Percentiles rank a stretch among this genome's conserved stretches.
Conservation (phyloP, 129 eudicot species). For the Tagetes erecta region DNA sequence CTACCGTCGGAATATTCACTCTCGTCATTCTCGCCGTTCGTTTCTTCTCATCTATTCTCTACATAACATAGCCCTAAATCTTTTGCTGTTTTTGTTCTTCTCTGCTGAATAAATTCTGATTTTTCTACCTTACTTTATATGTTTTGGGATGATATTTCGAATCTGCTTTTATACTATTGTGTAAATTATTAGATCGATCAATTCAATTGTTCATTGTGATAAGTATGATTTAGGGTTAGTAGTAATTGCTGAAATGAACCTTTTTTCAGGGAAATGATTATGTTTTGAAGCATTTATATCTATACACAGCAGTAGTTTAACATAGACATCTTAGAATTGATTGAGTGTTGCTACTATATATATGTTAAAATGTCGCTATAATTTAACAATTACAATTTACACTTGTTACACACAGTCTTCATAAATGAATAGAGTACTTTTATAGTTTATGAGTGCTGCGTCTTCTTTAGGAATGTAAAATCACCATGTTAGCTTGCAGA, state of each 20-base stretch:
- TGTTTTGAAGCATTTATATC: slow-evolving; percentile 22
- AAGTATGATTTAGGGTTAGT: slow-evolving; percentile 3
- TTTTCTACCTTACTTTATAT: background rate
- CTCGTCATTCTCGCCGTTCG: slow-evolving; percentile 81
- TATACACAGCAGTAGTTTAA: background rate
- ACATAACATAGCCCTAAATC: background rate
- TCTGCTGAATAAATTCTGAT: background rate
- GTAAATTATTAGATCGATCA: background rate
- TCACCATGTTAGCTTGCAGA: background rate
- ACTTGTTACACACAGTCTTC: background rate
- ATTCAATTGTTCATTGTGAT: slow-evolving; percentile 10
- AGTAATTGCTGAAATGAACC: slow-evolving; percentile 12
- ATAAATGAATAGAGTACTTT: background rate
- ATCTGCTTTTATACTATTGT: background rate
- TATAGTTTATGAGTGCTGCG: background rate
- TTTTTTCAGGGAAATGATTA: slow-evolving; percentile 16
- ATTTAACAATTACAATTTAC: background rate
- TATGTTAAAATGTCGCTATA: background rate
- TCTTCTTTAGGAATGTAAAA: background rate
- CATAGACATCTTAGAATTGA: slow-evolving; percentile 13
- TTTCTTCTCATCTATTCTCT: background rate
- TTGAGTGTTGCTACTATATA: background rate
- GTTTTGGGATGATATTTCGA: background rate
- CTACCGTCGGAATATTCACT: slow-evolving; percentile 78
- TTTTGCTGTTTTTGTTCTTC: background rate